Conservation (phyloP, 371 early-diverging fungal genomes). For the Syncephalastrum monosporum region DNA sequence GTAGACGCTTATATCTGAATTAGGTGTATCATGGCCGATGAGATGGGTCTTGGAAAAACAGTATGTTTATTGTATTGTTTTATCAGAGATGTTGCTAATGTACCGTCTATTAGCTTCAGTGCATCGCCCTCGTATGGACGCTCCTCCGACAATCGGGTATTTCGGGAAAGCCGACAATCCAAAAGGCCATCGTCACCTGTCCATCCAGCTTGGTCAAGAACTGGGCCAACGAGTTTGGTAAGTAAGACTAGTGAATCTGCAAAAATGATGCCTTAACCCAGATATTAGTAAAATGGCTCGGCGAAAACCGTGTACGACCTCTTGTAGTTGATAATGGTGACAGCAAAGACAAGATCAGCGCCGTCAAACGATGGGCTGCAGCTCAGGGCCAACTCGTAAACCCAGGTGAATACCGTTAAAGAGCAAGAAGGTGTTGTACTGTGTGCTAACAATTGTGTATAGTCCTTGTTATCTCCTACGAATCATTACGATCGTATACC, state of each 20-base stretch:
- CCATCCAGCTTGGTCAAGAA: slow-evolving; percentile 83
- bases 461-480: slow-evolving; percentile 95
- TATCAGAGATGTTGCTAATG: slow-evolving; percentile 1
- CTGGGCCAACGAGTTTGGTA: slow-evolving; percentile 84
- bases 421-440: neutral
- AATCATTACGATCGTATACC: slow-evolving; percentile 84
- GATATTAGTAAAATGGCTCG: slow-evolving; percentile 85
- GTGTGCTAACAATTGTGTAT: slow-evolving; percentile 4
- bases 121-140: slow-evolving; percentile 94
- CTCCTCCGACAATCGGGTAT: slow-evolving; percentile 86
- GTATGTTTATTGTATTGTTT: slow-evolving; percentile 31
- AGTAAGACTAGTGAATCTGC: neutral
- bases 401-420: slow-evolving; percentile 52
- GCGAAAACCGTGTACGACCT: slow-evolving; percentile 76
- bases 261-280: too few relatives aligned
- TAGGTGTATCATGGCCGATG: slow-evolving; percentile 98
- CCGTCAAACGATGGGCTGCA: slow-evolving; percentile 77
- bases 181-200: slow-evolving; percentile 87
- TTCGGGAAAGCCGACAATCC: slow-evolving; percentile 86
- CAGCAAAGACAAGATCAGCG: slow-evolving; percentile 81
- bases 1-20: slow-evolving; percentile 11
- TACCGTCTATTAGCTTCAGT: slow-evolving; percentile 59
- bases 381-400: slow-evolving; percentile 83
- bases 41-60: slow-evolving; percentile 98
- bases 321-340: slow-evolving; percentile 86